Evolutionary conservation across 768 basidiomycete species (phyloP), one percentile per base, ranked within the genome.

Genomic region (Serendipita sp.): DNA sequence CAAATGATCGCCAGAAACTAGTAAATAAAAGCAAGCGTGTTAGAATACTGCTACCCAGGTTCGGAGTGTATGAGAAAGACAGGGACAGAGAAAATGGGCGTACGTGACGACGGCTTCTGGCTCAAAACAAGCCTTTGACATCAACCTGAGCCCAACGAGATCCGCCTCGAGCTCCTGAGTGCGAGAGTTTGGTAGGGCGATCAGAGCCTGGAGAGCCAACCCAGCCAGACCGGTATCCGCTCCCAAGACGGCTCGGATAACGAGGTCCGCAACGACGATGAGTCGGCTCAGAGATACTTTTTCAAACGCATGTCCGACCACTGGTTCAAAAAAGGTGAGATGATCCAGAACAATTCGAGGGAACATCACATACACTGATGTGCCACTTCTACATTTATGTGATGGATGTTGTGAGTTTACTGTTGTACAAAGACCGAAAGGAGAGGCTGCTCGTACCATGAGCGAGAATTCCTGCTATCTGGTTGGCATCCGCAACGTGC

Each of bases 141-240:
- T 86, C 28, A 97, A 76, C 3, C 79, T 78, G 50, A 97, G 71
- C 5, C 95, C 94, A 60, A 98, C 86, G 30, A 81, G 78, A 70
- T 97, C 94, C 41, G 94, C 94, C 79, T 97, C 93, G 2, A 78
- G 75, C 71, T 98, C 94, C 51, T 86, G 82, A n/a, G 74, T 82
- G 60, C 94, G 76, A 0, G 88, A 90, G 71, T 96, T 90, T 0
- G 94, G 94, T 1, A 94, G 78, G 24, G 53, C 53, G 28, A 58
- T 58, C 22, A 58, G 26, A n/a, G 53, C 53, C 31, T 58, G 53
- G 17, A 58, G 33, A 11, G 33, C 53, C 30, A 58, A n/a, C n/a
- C 22, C 86, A 74, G 64, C 16, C 14, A 64, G 24, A 42, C 58
- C n/a, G 34, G 3, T 51, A 60, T n/a, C 62, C 61, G 60, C 42